Evolutionary conservation across 1,284 basidiomycete species (phyloP).

Genomic region (Tetrapyrgos nigripes): DNA sequence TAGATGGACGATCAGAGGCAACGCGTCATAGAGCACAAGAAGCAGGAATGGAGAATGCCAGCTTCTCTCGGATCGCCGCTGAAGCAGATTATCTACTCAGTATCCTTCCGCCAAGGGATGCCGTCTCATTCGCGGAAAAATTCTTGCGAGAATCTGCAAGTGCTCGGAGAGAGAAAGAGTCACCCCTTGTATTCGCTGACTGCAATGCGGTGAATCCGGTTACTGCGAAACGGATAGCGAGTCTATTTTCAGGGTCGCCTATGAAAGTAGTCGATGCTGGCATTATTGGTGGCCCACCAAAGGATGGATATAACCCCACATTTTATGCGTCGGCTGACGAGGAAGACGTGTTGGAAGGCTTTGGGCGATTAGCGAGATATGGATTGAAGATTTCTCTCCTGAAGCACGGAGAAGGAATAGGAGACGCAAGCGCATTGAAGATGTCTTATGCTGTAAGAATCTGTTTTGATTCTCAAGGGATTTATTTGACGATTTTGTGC

Average conservation of each 20-base stretch:
- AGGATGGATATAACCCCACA: conserved; percentile 53
- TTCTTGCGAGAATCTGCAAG: conserved; percentile 38
- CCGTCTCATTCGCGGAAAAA: conserved; percentile 52
- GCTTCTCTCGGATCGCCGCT: conserved; percentile 49
- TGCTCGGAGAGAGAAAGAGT: conserved; percentile 14
- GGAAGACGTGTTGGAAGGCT: conserved; percentile 44
- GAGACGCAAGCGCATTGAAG: conserved; percentile 67
- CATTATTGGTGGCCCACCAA: conserved; percentile 64
- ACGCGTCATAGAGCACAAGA: conserved; percentile 54
- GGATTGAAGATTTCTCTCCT: conserved; percentile 55
- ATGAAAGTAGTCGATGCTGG: conserved; percentile 61
- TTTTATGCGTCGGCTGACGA: conserved; percentile 59
- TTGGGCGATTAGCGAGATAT: conserved; percentile 45
- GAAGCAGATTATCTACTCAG: conserved; percentile 57
- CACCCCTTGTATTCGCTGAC: conserved; percentile 53
- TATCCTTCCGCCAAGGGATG: conserved; percentile 63
- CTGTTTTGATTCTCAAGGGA: neutral
- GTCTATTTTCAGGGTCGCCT: conserved; percentile 43
- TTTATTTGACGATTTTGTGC: conserved; percentile 12
- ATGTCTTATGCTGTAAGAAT: conserved; percentile 65
- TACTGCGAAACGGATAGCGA: conserved; percentile 54
- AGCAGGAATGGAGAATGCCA: conserved; percentile 57
- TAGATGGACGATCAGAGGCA: conserved; percentile 55
- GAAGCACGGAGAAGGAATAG: conserved; percentile 52
- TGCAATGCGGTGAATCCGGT: conserved; percentile 64